Evolutionary conservation across 1,284 basidiomycete species (phyloP).

Genomic region (Rhizoctonia solani): DNA sequence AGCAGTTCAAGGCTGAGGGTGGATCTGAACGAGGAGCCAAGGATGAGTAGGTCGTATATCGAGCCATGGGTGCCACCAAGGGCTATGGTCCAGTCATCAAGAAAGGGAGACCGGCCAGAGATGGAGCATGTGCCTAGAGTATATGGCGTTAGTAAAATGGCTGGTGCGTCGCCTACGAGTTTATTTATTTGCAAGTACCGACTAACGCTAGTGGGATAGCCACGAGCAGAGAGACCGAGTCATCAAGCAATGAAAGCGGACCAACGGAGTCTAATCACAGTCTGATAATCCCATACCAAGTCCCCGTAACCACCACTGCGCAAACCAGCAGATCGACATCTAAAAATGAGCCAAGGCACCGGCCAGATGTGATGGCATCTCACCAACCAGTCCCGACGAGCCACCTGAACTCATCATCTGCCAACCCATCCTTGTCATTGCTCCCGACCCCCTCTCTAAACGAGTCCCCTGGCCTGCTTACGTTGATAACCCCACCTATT

Average conservation of each 20-base stretch:
- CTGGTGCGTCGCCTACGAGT: too few species aligned
- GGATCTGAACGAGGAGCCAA: conserved; percentile 6
- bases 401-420: not conserved
- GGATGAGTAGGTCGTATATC: not conserved
- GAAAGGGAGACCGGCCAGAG: too few species aligned
- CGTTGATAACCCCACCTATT: not conserved
- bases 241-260: not conserved
- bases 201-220: not conserved
- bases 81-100: too few species aligned
- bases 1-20: not conserved
- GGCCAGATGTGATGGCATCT: too few species aligned
- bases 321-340: not conserved
- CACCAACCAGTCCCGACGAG: not conserved
- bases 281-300: not conserved
- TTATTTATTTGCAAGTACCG: not conserved
- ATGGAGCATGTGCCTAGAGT: too few species aligned
- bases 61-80: conserved; percentile 8
- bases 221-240: not conserved
- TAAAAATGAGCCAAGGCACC: too few species aligned
- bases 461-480: not conserved
- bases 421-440: not conserved
- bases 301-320: too few species aligned
- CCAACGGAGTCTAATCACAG: not conserved
- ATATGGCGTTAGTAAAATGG: too few species aligned
- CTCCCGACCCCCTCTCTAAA: not conserved